Conservation (phyloP, 352 stramenopile species). For the Globisporangium mamillatum region DNA sequence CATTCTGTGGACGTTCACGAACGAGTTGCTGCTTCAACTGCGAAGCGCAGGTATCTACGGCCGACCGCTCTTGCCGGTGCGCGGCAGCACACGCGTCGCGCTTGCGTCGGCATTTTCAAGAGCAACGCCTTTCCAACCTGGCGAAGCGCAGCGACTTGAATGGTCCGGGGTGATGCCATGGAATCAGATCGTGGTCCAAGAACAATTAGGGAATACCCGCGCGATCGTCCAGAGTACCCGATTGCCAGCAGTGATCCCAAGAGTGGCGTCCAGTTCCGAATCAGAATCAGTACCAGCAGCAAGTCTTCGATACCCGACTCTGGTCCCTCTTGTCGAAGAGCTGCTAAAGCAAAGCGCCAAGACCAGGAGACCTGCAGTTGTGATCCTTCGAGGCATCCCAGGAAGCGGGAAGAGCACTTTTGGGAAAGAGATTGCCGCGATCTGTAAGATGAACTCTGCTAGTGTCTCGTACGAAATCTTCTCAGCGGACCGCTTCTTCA, state of each 20-base stretch:
- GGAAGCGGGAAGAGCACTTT: slow-evolving; percentile 74
- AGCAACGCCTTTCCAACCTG: slow-evolving; percentile 12
- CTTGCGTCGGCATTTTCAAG: slow-evolving; percentile 22
- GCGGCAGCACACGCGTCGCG: slow-evolving; percentile 10
- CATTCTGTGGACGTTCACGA: slow-evolving; percentile 44
- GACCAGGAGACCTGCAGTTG: slow-evolving; percentile 28
- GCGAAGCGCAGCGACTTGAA: slow-evolving; percentile 1
- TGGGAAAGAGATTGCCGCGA: slow-evolving; percentile 32
- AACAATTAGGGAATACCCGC: background rate
- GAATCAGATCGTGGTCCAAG: slow-evolving; percentile 15
- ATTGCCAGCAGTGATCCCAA: slow-evolving; percentile 19
- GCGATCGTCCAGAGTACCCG: slow-evolving; percentile 22
- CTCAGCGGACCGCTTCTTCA: slow-evolving; percentile 70
- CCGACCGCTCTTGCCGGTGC: slow-evolving; percentile 23
- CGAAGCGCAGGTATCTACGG: slow-evolving; percentile 40
- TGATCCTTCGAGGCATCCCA: slow-evolving; percentile 69
- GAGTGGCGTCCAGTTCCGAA: background rate
- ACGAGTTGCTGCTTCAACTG: slow-evolving; percentile 34
- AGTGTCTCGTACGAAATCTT: slow-evolving; percentile 31
- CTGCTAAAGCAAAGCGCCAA: slow-evolving; percentile 30
- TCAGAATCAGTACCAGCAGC: background rate
- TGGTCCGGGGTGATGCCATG: slow-evolving; percentile 16
- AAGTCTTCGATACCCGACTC: slow-evolving; percentile 27
- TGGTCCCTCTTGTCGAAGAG: slow-evolving; percentile 33
- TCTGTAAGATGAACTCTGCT: slow-evolving; percentile 27